Conservation (phyloP, 352 stramenopile genomes). For the Stramenopiles sp. region DNA sequence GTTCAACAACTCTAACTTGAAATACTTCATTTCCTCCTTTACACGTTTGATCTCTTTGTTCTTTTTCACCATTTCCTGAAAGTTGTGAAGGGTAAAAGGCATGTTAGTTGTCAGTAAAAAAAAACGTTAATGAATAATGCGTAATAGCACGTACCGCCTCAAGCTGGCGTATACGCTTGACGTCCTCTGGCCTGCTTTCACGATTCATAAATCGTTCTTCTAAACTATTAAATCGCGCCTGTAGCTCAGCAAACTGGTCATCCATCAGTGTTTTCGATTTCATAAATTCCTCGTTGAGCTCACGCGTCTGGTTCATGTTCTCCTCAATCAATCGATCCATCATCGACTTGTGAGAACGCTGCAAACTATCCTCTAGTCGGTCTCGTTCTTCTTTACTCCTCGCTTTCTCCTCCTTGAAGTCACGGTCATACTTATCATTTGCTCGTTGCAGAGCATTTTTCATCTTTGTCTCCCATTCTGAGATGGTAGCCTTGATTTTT, state of each 20-base stretch:
- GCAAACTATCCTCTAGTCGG: no score
- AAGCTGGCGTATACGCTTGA: constrained; percentile 46
- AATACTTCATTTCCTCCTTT: constrained; percentile 68
- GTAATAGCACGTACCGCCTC: constrained; percentile 21
- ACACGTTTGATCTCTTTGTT: constrained; percentile 42
- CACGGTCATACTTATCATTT: no score
- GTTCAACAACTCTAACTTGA: constrained; percentile 71
- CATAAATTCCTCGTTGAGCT: constrained; percentile 46
- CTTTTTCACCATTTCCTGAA: constrained; percentile 34
- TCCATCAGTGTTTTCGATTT: constrained; percentile 35
- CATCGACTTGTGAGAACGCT: constrained; percentile 37
- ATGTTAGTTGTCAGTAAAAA: no score
- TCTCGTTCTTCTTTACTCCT: no score
- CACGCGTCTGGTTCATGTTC: constrained; percentile 38
- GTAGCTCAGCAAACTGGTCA: constrained; percentile 33
- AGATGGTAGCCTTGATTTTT: no score
- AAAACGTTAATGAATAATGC: no score
- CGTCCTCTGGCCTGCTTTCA: constrained; percentile 47
- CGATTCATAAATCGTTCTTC: constrained; percentile 36
- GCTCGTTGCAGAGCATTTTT: no score
- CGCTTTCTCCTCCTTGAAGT: no score
- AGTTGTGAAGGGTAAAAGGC: no score
- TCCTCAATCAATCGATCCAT: constrained; percentile 44
- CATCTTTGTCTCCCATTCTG: no score
- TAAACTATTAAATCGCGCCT: constrained; percentile 33